Conservation (phyloP, 371 early-diverging fungal genomes). For the Mucor piriformis region DNA sequence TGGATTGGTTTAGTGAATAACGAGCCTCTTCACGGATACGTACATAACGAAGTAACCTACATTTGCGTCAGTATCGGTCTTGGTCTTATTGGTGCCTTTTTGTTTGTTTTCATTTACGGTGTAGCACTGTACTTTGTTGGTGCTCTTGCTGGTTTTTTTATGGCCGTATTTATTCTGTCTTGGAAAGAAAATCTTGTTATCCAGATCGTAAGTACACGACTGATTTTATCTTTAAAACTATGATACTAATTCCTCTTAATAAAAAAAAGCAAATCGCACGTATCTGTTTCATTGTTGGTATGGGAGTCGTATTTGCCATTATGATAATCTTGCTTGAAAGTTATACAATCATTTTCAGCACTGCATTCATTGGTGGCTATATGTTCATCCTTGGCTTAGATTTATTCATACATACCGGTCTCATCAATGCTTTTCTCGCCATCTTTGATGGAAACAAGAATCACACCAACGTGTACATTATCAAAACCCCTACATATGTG, state of each 20-base stretch:
- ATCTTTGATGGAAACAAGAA: constrained; percentile 49
- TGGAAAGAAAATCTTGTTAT: constrained; percentile 53
- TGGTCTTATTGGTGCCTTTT: constrained; percentile 33
- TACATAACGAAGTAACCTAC: constrained; percentile 34
- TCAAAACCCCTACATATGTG: constrained; percentile 39
- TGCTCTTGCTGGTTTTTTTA: constrained; percentile 42
- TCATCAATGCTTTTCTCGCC: constrained; percentile 47
- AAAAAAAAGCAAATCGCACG: constrained; percentile 45
- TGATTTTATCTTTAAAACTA: neutral
- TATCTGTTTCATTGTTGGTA: constrained; percentile 50
- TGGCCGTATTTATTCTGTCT: constrained; percentile 52
- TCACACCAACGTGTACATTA: constrained; percentile 42
- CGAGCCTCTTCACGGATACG: constrained; percentile 37
- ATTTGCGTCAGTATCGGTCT: constrained; percentile 26
- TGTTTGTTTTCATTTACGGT: constrained; percentile 31
- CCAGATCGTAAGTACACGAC: constrained; percentile 37
- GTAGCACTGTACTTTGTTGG: constrained; percentile 46
- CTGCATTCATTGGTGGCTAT: constrained; percentile 54
- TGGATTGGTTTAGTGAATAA: constrained; percentile 48
- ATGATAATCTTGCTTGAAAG: constrained; percentile 41
- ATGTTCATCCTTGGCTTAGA: constrained; percentile 57
- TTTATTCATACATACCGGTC: constrained; percentile 56
- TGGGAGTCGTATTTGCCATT: constrained; percentile 45
- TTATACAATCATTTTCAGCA: constrained; percentile 44
- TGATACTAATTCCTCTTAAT: neutral